Evolutionary conservation across 345 rosid species (phyloP).

Genomic region (Salix koriyanagi): DNA sequence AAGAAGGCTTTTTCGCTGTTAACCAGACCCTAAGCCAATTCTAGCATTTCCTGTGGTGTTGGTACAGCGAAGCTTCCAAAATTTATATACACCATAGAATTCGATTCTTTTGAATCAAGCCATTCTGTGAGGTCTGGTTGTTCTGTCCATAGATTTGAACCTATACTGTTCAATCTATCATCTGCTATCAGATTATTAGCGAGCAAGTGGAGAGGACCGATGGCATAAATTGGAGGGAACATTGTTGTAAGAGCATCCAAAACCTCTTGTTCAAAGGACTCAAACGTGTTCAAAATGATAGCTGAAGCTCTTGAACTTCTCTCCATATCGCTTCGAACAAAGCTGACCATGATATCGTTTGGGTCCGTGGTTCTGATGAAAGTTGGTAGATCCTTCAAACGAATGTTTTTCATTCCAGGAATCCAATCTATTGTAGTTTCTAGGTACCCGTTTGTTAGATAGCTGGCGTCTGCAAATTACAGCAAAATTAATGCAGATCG

Average conservation of each 20-base stretch:
- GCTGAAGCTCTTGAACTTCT: not conserved
- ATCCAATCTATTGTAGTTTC: constrained; percentile 1
- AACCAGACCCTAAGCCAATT: constrained; percentile 1
- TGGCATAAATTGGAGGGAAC: not conserved
- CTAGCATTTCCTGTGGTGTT: not conserved
- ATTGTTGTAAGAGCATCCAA: not conserved
- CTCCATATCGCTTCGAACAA: not conserved
- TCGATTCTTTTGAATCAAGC: not conserved
- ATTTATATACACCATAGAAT: not conserved
- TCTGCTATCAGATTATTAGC: not conserved
- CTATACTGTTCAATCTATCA: not conserved
- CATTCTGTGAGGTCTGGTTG: not conserved
- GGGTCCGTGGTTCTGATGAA: not conserved
- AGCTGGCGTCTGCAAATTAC: not conserved
- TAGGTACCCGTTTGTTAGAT: constrained; percentile 4
- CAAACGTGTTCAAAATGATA: not conserved
- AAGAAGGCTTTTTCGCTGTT: constrained; percentile 2
- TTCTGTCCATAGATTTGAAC: constrained; percentile 6
- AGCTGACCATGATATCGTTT: not conserved
- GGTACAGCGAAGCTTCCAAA: not conserved
- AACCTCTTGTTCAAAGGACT: not conserved
- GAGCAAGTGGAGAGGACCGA: not conserved
- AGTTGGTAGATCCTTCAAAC: not conserved
- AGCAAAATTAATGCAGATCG: not conserved
- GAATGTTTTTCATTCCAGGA: not conserved